Percentiles rank a stretch among this genome's conserved stretches.
phyloP scores from a whole-genome alignment of 768 basidiomycete genomes.

The Phaeotremella skinneri region DNA sequence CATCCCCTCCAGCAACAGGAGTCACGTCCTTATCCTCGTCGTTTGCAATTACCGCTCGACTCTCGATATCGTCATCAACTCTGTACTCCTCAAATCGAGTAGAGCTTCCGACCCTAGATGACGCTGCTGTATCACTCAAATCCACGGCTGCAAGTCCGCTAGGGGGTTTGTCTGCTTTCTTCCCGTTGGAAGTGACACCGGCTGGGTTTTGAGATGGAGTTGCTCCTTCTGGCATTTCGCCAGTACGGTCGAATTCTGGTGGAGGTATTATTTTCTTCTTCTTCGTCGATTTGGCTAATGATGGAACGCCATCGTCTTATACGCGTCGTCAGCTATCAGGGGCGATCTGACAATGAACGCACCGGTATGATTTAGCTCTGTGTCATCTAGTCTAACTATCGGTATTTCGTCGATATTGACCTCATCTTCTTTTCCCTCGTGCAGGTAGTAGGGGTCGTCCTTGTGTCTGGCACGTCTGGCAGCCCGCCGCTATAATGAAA shows the following conservation, averaged over 20 bases:
- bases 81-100: conserved; percentile 38
- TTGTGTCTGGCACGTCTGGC: conserved; percentile 71
- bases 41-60: not conserved
- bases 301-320: not conserved
- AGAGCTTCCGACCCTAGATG: not conserved
- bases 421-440: conserved; percentile 54
- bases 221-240: conserved; percentile 75
- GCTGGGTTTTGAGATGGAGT: conserved; percentile 1
- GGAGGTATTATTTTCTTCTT: conserved; percentile 18
- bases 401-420: conserved; percentile 89
- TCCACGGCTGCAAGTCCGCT: conserved; percentile 37
- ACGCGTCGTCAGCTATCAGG: not conserved
- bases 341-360: not conserved
- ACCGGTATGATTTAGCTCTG: conserved; percentile 11
- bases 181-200: not conserved
- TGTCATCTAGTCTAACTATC: conserved; percentile 70
- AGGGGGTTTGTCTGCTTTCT: not conserved
- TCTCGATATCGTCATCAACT: conserved; percentile 28
- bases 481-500: conserved; percentile 61
- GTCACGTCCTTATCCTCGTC: conserved; percentile 15
- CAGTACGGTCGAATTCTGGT: conserved; percentile 61
- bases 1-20: conserved; percentile 17
- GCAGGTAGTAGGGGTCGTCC: conserved; percentile 90
- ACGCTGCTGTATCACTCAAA: conserved; percentile 3
- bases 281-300: conserved; percentile 4